Base-by-base conservation (phyloP, 306 rosid genomes). In the Prunus dulcis region DNA sequence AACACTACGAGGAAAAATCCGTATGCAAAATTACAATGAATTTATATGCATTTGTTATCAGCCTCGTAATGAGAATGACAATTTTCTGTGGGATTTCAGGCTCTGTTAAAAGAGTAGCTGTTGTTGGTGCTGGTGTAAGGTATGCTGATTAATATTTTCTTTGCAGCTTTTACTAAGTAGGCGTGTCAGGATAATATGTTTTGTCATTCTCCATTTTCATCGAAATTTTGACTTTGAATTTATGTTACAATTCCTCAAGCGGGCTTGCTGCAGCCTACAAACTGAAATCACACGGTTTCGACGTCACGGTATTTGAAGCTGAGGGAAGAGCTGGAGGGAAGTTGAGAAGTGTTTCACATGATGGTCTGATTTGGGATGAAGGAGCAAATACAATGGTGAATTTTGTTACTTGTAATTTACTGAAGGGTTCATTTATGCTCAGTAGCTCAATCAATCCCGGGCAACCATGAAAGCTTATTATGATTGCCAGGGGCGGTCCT, bases 261-360 rank as follows among this genome's bases (percentile, higher is more conserved):
- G 97, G 99, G 80, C 96, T 95, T 64, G 96, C 96, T 75, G 96
- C 99, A 0, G 99, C 97, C 46, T 95, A 90, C 89, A 95, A 88
- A 76, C 76, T 95, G 88, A 90, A 95, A 81, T 90, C 97, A 71
- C 86, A 79, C 64, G 99, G 99, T 57, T 82, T 89, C 62, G 75
- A 85, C 25, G 97, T 95, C 74, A 78, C 88, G 32, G 91, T 95
- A 67, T 83, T 89, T 79, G 99, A 95, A 92, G 90, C 96, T 6
- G 91, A 86, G 43, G 88, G 82, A 82, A 85, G 92, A 87, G 88
- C 93, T 22, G 99, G 99, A 65, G 99, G 99, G 80, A 95, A 91
- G 84, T 75, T 92, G 73, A 92, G 87, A 85, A 95, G 90, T 77
- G 85, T 90, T 75, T 89, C 92, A 50, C 87, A 5, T 70, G 84